Conservation (phyloP, 129 eudicot genomes). For the Escallonia herrerae region DNA sequence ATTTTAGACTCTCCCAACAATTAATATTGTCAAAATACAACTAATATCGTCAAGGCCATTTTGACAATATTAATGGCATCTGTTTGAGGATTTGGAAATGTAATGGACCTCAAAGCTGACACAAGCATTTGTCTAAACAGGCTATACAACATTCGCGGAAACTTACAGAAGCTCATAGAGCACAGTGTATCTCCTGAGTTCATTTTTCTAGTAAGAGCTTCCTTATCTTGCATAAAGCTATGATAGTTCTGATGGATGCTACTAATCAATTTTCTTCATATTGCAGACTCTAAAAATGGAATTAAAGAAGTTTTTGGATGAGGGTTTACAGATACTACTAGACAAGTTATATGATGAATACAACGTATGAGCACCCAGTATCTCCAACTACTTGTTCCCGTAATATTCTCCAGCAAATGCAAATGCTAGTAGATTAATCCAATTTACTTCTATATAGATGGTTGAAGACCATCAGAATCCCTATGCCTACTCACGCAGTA, state of each 20-base stretch:
- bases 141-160: constrained; percentile 57
- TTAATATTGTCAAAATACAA: too few relatives aligned
- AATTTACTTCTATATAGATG: not conserved
- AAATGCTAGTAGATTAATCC: constrained; percentile 4
- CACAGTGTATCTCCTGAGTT: constrained; percentile 74
- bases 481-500: constrained; percentile 9
- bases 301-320: constrained; percentile 44
- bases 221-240: constrained; percentile 8
- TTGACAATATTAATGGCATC: not conserved
- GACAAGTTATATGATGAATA: constrained; percentile 42
- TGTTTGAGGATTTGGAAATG: not conserved
- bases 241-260: not conserved
- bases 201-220: constrained; percentile 50
- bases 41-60: not conserved
- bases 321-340: constrained; percentile 31
- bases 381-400: not conserved
- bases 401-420: too few relatives aligned
- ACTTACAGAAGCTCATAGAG: constrained; percentile 69
- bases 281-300: constrained; percentile 52
- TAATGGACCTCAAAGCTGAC: constrained; percentile 12
- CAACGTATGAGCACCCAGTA: constrained; percentile 33
- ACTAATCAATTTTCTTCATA: constrained; percentile 16
- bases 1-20: not conserved
- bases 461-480: constrained; percentile 4
- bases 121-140: constrained; percentile 25